A percentile compares a stretch with the other conserved stretches of the same genome.
Evolutionary conservation across 768 basidiomycete genomes (phyloP).

Genomic region (Tulasnella sp.): DNA sequence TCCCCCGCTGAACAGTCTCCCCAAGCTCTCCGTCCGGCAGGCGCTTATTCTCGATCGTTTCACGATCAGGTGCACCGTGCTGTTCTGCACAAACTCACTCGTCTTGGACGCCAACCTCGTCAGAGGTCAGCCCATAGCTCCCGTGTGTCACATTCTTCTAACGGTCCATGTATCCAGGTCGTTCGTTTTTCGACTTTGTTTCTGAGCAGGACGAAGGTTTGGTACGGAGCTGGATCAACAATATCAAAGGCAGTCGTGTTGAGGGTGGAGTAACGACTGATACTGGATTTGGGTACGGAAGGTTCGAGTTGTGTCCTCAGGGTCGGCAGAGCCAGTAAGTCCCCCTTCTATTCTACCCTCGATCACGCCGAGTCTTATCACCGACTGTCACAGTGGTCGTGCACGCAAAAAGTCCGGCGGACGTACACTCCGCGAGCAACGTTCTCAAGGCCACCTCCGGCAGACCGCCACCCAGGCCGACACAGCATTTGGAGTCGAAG

Average conservation of each 20-base stretch:
- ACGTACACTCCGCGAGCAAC: slow-evolving; percentile 6
- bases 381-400: background rate
- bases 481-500: background rate
- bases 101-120: slow-evolving; percentile 32
- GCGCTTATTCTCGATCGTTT: slow-evolving; percentile 77
- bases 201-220: slow-evolving; percentile 46
- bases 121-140: background rate
- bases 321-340: slow-evolving; percentile 34
- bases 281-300: slow-evolving; percentile 73
- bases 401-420: slow-evolving; percentile 9
- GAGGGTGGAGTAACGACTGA: slow-evolving; percentile 66
- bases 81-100: slow-evolving; percentile 64
- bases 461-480: background rate
- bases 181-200: slow-evolving; percentile 69
- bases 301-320: slow-evolving; percentile 42
- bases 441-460: slow-evolving; percentile 3
- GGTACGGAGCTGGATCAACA: slow-evolving; percentile 62
- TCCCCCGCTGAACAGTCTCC: slow-evolving; percentile 42
- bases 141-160: too few species aligned
- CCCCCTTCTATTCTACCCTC: background rate
- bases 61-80: slow-evolving; percentile 46
- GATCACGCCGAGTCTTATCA: slow-evolving; percentile 25
- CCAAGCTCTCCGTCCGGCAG: slow-evolving; percentile 58
- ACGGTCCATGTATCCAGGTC: background rate
- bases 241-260: slow-evolving; percentile 72